phyloP scores from a whole-genome alignment of 1,139 yeast species.

The Debaryomyces robertsiae region DNA sequence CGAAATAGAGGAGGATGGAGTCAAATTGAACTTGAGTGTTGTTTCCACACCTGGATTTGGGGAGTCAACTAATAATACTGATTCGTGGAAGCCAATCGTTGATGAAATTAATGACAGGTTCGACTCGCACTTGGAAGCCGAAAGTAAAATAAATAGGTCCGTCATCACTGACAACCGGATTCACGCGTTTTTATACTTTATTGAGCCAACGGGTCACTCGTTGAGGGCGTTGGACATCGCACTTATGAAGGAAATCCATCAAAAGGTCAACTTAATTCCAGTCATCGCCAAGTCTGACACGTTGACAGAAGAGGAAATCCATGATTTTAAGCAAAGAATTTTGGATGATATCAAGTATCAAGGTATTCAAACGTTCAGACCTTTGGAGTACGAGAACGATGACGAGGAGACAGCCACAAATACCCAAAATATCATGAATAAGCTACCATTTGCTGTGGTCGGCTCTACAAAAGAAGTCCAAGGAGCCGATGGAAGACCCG shows the following conservation, averaged over 20 bases:
- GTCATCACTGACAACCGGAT: slow-evolving; percentile 73
- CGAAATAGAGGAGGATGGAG: slow-evolving; percentile 91
- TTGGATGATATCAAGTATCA: slow-evolving; percentile 75
- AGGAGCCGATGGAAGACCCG: slow-evolving; percentile 73
- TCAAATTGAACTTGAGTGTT: slow-evolving; percentile 79
- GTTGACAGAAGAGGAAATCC: slow-evolving; percentile 83
- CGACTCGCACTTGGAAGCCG: slow-evolving; percentile 86
- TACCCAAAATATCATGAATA: slow-evolving; percentile 66
- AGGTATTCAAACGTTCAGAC: slow-evolving; percentile 76
- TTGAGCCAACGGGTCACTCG: slow-evolving; percentile 97
- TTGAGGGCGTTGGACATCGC: slow-evolving; percentile 86
- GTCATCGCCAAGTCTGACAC: slow-evolving; percentile 95
- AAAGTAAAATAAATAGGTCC: slow-evolving; percentile 83
- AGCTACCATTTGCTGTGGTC: slow-evolving; percentile 91
- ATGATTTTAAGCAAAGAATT: slow-evolving; percentile 71
- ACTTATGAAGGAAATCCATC: slow-evolving; percentile 86
- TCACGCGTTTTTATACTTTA: slow-evolving; percentile 86
- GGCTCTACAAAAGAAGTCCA: slow-evolving; percentile 82
- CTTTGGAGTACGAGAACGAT: slow-evolving; percentile 78
- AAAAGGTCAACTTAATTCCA: slow-evolving; percentile 92
- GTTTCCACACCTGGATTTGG: slow-evolving; percentile 96
- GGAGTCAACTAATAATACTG: slow-evolving; percentile 82
- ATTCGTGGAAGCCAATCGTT: slow-evolving; percentile 91
- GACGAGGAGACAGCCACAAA: slow-evolving; percentile 78
- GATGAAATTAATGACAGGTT: slow-evolving; percentile 86